Conservation (phyloP, 768 basidiomycete genomes). For the Mrakia blollopis region DNA sequence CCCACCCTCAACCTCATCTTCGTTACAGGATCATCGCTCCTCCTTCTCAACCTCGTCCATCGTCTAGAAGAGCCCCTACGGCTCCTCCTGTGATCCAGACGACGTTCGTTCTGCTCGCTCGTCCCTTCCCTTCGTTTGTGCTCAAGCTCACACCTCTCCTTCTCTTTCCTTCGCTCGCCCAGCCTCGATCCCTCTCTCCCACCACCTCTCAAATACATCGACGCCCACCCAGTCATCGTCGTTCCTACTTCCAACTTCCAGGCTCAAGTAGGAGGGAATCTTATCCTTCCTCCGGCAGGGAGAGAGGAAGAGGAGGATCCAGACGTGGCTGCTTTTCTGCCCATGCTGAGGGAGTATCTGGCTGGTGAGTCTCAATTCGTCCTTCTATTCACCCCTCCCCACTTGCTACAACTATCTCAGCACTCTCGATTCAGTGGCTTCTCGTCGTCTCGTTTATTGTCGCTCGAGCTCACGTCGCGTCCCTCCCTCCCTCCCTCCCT, state of each 20-base stretch:
- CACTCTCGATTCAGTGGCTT: background rate
- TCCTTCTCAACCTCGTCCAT: conserved; percentile 3
- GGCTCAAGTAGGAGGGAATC: background rate
- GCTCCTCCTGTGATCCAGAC: conserved; percentile 6
- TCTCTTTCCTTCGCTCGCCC: background rate
- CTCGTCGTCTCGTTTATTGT: background rate
- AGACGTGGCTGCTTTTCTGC: conserved; percentile 44
- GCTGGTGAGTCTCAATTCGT: conserved; percentile 32
- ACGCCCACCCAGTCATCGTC: conserved; percentile 8
- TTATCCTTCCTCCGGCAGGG: conserved; percentile 20
- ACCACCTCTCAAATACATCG: conserved; percentile 3
- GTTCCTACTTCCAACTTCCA: background rate
- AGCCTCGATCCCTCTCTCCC: conserved; percentile 17
- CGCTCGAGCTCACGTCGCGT: background rate
- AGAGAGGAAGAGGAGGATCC: conserved; percentile 35
- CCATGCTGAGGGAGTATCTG: conserved; percentile 44
- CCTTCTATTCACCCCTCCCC: background rate
- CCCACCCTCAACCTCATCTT: conserved; percentile 1
- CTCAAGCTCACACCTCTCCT: conserved; percentile 21
- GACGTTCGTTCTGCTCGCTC: background rate
- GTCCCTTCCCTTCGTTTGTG: background rate
- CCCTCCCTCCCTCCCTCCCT: background rate
- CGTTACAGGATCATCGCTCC: conserved; percentile 13
- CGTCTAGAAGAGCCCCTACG: background rate
- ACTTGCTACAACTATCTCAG: too few relatives aligned